Conservation (phyloP, 176 grass and related monocot species). For the Phoenix roebelenii region DNA sequence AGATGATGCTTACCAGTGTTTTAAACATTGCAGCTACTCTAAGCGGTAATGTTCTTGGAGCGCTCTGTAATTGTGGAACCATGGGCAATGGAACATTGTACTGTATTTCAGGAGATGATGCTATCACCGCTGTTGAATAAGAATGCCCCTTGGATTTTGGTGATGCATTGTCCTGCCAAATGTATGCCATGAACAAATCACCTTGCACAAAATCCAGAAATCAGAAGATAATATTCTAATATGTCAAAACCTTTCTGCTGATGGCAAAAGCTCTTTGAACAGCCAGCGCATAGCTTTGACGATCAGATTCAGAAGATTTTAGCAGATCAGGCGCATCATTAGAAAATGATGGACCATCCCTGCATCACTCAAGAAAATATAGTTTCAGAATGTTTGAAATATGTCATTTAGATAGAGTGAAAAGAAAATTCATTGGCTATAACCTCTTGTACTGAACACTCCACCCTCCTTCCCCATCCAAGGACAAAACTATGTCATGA, state of each 20-base stretch:
- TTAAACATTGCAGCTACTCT: constrained; percentile 89
- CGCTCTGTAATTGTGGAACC: constrained; percentile 44
- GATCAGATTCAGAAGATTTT: constrained; percentile 50
- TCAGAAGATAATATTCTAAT: constrained; percentile 8
- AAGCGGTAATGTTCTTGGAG: constrained; percentile 43
- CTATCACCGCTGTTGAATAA: constrained; percentile 58
- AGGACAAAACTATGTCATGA: constrained; percentile 95
- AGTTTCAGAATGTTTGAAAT: constrained; percentile 9
- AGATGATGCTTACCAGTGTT: constrained; percentile 53
- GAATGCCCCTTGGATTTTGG: constrained; percentile 52
- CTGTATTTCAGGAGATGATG: constrained; percentile 46
- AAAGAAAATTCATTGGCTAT: constrained; percentile 11
- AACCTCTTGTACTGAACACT: constrained; percentile 86
- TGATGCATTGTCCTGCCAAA: constrained; percentile 52
- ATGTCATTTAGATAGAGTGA: constrained; percentile 14
- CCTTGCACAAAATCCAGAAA: not conserved
- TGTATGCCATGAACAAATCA: not conserved
- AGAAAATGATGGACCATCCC: constrained; percentile 57
- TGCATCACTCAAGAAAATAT: constrained; percentile 22
- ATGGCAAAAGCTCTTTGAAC: constrained; percentile 86
- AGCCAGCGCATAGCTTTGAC: constrained; percentile 65
- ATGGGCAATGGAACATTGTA: constrained; percentile 22
- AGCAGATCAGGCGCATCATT: constrained; percentile 40
- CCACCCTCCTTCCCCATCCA: constrained; percentile 96
- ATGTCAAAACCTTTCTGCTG: constrained; percentile 53